Conservation (phyloP, 352 stramenopile genomes). For the Pythium sp. region DNA sequence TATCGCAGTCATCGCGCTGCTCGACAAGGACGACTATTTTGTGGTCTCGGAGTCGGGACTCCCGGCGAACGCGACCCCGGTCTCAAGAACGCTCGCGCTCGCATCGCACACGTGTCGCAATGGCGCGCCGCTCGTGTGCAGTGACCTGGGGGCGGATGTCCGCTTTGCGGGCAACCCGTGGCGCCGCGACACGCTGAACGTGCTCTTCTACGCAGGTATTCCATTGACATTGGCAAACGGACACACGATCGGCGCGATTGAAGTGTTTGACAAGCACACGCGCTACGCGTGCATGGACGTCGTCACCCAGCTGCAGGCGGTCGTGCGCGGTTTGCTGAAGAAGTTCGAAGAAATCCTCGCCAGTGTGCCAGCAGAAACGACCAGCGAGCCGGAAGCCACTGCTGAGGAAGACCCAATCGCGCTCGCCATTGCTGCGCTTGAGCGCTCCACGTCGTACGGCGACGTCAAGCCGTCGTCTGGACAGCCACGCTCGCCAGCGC, state of each 20-base stretch:
- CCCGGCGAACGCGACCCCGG: constrained; percentile 27
- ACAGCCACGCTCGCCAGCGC: constrained; percentile 13
- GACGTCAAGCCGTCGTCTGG: constrained; percentile 18
- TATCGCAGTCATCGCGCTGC: constrained; percentile 61
- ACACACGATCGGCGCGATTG: constrained; percentile 54
- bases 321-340: constrained; percentile 48
- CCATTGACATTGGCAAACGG: constrained; percentile 50
- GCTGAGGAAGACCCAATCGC: constrained; percentile 18
- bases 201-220: constrained; percentile 67
- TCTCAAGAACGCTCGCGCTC: constrained; percentile 41
- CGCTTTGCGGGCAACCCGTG: constrained; percentile 56
- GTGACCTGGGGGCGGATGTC: constrained; percentile 41
- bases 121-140: constrained; percentile 52
- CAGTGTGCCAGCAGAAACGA: constrained; percentile 11
- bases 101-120: constrained; percentile 54
- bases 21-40: constrained; percentile 72
- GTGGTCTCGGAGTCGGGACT: constrained; percentile 45
- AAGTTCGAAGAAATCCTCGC: constrained; percentile 53
- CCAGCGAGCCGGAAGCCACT: background rate
- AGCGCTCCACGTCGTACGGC: constrained; percentile 25
- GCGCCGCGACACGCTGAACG: constrained; percentile 34
- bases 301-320: constrained; percentile 48
- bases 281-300: constrained; percentile 50
- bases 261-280: constrained; percentile 45
- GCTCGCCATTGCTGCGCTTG: constrained; percentile 14